Evolutionary conservation across 2,329 filamentous ascomycete genomes (phyloP).

Genomic region (Davidsoniella australis): DNA sequence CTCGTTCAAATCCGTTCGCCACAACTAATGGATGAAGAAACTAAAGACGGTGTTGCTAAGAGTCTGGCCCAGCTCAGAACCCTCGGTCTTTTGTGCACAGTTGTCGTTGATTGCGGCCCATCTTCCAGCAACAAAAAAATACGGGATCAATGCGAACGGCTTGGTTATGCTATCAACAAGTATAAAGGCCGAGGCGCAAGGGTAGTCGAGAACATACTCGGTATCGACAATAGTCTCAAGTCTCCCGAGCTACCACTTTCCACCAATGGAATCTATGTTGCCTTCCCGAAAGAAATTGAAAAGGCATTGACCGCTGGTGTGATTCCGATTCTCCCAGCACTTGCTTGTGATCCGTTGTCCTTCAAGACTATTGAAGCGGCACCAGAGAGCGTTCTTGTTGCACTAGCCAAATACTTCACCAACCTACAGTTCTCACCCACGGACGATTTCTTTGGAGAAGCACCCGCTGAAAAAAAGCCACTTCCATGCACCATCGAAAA

Average conservation of each 20-base stretch:
- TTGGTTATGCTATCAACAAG: slow-evolving; percentile 58
- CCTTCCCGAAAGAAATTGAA: slow-evolving; percentile 8
- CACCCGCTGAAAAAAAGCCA: slow-evolving; percentile 3
- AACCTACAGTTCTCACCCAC: slow-evolving; percentile 36
- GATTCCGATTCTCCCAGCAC: slow-evolving; percentile 9
- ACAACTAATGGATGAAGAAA: slow-evolving; percentile 50
- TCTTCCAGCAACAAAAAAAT: slow-evolving; percentile 26
- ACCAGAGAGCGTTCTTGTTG: slow-evolving; percentile 49
- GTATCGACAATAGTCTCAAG: slow-evolving; percentile 2
- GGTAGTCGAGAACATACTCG: slow-evolving; percentile 36
- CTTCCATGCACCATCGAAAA: slow-evolving; percentile 55
- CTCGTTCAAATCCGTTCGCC: slow-evolving; percentile 69
- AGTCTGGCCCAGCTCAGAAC: slow-evolving; percentile 71
- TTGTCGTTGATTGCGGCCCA: slow-evolving; percentile 59
- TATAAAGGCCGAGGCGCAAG: slow-evolving; percentile 52
- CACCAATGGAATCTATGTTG: slow-evolving; percentile 6
- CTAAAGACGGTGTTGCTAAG: slow-evolving; percentile 57
- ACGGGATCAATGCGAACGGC: slow-evolving; percentile 49
- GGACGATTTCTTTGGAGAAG: slow-evolving; percentile 1
- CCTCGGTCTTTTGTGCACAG: slow-evolving; percentile 64
- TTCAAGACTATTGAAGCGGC: slow-evolving; percentile 19
- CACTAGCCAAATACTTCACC: slow-evolving; percentile 59
- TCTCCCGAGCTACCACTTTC: background rate
- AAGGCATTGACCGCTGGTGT: background rate
- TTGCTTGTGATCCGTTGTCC: slow-evolving; percentile 8